A percentile compares a stretch with the other conserved stretches of the same genome.
These are phyloP conservation scores for Sparassis latifolia DNA, from an alignment of 1,284 basidiomycete species.

Conservation along the genomic window DNA sequence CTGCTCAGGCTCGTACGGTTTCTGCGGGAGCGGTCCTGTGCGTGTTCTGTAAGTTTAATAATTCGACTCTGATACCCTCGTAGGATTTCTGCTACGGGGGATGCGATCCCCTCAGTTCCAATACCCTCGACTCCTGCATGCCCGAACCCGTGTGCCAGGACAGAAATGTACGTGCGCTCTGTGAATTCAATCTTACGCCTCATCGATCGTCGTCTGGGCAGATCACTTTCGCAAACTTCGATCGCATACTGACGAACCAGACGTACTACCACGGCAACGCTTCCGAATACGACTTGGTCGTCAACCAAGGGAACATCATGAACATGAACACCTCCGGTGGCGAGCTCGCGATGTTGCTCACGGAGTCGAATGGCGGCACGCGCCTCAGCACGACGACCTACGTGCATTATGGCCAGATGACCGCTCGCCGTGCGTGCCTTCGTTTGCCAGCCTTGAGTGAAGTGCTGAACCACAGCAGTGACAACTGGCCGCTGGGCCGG, in stretches of 20 bases:
- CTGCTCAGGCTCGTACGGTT: slow-evolving; percentile 14
- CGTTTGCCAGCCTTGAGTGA: background rate
- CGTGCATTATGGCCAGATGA: slow-evolving; percentile 75
- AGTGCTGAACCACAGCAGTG: slow-evolving; percentile 30
- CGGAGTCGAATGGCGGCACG: slow-evolving; percentile 66
- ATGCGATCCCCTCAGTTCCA: slow-evolving; percentile 71
- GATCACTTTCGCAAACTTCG: slow-evolving; percentile 61
- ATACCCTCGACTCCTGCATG: slow-evolving; percentile 56
- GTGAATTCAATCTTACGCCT: too few species aligned
- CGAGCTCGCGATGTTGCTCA: slow-evolving; percentile 60
- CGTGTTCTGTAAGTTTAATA: background rate
- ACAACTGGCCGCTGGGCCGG: slow-evolving; percentile 69
- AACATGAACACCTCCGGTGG: slow-evolving; percentile 55
- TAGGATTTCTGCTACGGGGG: slow-evolving; percentile 72
- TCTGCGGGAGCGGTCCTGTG: slow-evolving; percentile 21
- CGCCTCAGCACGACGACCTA: slow-evolving; percentile 75
- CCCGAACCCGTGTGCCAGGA: slow-evolving; percentile 68
- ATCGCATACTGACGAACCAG: slow-evolving; percentile 58
- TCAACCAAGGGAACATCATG: slow-evolving; percentile 62
- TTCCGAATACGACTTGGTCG: slow-evolving; percentile 62
- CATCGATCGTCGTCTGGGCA: slow-evolving; percentile 17
- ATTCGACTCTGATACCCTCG: background rate
- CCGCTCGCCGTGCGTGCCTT: slow-evolving; percentile 49
- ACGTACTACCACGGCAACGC: slow-evolving; percentile 72
- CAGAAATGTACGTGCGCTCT: slow-evolving; percentile 39